Percentiles rank a stretch among this genome's conserved stretches.
Conservation (phyloP, 2,329 filamentous ascomycete species). For the Trichophyton verrucosum region DNA sequence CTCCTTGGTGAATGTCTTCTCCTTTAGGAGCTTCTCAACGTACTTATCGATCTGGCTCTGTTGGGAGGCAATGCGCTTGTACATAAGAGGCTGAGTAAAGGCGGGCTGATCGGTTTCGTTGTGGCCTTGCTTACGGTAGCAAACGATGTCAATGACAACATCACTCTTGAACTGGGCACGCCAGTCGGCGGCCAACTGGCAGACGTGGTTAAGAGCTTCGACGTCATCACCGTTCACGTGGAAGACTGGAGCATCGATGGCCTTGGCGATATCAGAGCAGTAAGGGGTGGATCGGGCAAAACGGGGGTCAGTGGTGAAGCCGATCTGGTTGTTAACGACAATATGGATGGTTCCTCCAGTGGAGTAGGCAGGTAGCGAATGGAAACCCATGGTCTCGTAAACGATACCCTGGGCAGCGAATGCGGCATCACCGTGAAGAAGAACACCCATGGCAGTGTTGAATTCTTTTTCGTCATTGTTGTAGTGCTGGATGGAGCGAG, state of each 20-base stretch:
- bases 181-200: conserved; percentile 94
- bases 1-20: conserved; percentile 87
- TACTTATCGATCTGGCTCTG: conserved; percentile 81
- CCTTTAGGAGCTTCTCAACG: conserved; percentile 75
- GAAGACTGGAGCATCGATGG: conserved; percentile 96
- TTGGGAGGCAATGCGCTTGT: conserved; percentile 88
- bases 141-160: conserved; percentile 94
- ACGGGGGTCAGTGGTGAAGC: conserved; percentile 96
- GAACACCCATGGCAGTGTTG: conserved; percentile 81
- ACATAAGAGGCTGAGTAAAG: conserved; percentile 99
- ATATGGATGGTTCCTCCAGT: conserved; percentile 95
- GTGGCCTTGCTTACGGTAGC: conserved; percentile 98
- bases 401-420: conserved; percentile 95
- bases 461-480: conserved; percentile 91
- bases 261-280: conserved; percentile 98
- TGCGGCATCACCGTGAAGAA: conserved; percentile 93
- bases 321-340: conserved; percentile 99
- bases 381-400: conserved; percentile 97
- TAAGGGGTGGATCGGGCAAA: conserved; percentile 96
- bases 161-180: conserved; percentile 97
- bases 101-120: conserved; percentile 99
- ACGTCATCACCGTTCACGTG: conserved; percentile 98
- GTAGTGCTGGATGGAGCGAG: conserved; percentile 95
- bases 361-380: conserved; percentile 88
- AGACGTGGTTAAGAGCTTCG: conserved; percentile 96